These are phyloP conservation scores for Urostyla sp. DNA, from an alignment of 73 alveolate species.

Conservation along the genomic window DNA sequence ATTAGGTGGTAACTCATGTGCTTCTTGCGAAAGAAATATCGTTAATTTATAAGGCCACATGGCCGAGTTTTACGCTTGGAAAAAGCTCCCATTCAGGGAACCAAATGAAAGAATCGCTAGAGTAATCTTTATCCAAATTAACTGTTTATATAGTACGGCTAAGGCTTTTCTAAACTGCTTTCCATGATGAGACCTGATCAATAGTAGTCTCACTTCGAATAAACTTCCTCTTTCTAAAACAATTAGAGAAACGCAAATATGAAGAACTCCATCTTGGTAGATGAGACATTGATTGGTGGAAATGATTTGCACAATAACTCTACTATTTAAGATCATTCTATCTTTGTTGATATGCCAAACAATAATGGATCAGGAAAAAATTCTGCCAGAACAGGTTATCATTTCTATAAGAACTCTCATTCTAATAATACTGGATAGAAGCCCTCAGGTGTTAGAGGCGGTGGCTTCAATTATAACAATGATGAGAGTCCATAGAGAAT, in stretches of 20 bases:
- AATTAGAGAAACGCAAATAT: background rate
- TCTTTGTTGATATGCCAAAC: conserved; percentile 39
- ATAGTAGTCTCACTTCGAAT: background rate
- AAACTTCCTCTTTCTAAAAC: background rate
- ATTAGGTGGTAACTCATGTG: conserved; percentile 86
- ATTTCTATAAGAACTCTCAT: conserved; percentile 51
- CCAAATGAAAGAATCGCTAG: conserved; percentile 78
- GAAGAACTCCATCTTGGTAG: no score
- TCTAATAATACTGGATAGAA: no score
- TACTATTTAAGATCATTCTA: conserved; percentile 2
- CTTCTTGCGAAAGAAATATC: conserved; percentile 86
- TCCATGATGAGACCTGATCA: conserved; percentile 69
- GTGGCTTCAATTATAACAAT: no score
- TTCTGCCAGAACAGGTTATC: conserved; percentile 32
- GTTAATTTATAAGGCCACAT: conserved; percentile 78
- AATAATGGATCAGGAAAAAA: conserved; percentile 20
- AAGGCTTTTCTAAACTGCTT: conserved; percentile 74
- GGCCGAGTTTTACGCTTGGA: conserved; percentile 83
- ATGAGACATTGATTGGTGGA: no score
- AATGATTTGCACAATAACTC: conserved; percentile 13
- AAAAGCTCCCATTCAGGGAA: conserved; percentile 88
- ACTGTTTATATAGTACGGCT: conserved; percentile 52
- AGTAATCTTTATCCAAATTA: conserved; percentile 11
- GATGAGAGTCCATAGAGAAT: no score
- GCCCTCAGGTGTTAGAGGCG: no score